Base-by-base conservation (phyloP, 2,329 filamentous ascomycete species). In the Trichoderma afroharzianum region DNA sequence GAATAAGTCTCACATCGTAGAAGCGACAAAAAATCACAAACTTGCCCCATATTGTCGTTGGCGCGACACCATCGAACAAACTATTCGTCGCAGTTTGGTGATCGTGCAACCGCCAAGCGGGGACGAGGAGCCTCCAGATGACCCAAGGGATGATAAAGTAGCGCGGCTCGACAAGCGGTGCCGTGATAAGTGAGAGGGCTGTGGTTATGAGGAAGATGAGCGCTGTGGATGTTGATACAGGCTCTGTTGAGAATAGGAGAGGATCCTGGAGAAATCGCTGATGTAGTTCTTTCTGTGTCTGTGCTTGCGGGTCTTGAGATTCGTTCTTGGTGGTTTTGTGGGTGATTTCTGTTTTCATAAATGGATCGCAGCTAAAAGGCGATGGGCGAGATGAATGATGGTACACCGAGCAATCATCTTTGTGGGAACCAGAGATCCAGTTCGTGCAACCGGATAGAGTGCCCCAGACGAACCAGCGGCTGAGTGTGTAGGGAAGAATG, bases 101-200 rank as follows among this genome's bases (percentile, higher is more conserved):
- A 28, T 76, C 74, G 43, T 76, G 74, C 5, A 77, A 50, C 33
- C 75, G 74, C 83, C 83, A 84, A 66, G 85, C 80, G 0, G 93
- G 93, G 0, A 97, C 83, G 77, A 97, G 88, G 8, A 98, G 82
- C 1, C 96, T 88, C 93, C 95, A 98, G 77, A 98, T 90, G 9
- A 98, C 88, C 94, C 94, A 99, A 0, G 95, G 95, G 14, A 98
- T 86, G 78, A 99, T 97, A 80, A 97, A 97, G 81, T 99, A 99
- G 15, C 96, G 89, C 15, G 96, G 96, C 80, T 99, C 96, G 11
- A 99, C 95, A 0, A 99, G 87, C 0, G 96, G 95, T 0, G 96
- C 95, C 0, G 94, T 96, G 69, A 97, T 83, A 14, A 99, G 87
- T 0, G 93, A 95, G 4, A 97, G 85, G 0, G 91, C 78, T 0